Base-by-base conservation (phyloP, 495 filamentous ascomycete genomes). In the Penicillium alfredii region DNA sequence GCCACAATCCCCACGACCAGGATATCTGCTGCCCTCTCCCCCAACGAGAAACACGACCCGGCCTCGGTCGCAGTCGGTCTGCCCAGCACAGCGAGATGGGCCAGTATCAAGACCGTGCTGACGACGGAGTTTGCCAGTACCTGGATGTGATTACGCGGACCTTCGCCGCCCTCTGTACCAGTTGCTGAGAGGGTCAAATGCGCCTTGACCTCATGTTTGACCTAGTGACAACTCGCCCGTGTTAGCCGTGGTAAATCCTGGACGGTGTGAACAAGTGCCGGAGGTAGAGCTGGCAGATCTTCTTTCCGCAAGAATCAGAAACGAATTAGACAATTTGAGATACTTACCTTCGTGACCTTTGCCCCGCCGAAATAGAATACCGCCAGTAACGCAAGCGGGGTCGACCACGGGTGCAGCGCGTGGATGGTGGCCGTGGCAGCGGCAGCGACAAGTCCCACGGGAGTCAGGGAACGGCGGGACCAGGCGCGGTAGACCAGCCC, bases 311-410 rank as follows among this genome's bases (percentile, higher is more conserved):
- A n/a, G n/a, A n/a, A n/a, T n/a, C n/a, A n/a, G n/a, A n/a, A n/a
- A n/a, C n/a, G n/a, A n/a, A n/a, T n/a, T n/a, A n/a, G n/a, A n/a
- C n/a, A n/a, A n/a, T n/a, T n/a, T n/a, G n/a, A n/a, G n/a, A n/a
- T n/a, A n/a, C n/a, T n/a, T n/a, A 87, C 82, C 62, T 88, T 90
- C 0, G 92, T 98, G 1, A 79, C 89, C 33, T 75, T 69, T 0
- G 83, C 94, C 0, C 86, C 93, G 0, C 81, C 78, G 2, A 89
- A 64, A 67, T 94, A 96, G 68, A 98, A 98, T 11, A 89, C 77
- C 25, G 69, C 71, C 2, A 98, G 73, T 8, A 96, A 71, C 14
- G 74, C 71, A 58, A 95, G 93, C 2, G 86, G 88, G n/a, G 88
- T 64, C 36, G 81, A 83, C 86, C 86, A 94, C 6, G 92, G 89